phyloP scores from a whole-genome alignment of 2,329 filamentous ascomycete species.

The Grosmannia penicillata region DNA sequence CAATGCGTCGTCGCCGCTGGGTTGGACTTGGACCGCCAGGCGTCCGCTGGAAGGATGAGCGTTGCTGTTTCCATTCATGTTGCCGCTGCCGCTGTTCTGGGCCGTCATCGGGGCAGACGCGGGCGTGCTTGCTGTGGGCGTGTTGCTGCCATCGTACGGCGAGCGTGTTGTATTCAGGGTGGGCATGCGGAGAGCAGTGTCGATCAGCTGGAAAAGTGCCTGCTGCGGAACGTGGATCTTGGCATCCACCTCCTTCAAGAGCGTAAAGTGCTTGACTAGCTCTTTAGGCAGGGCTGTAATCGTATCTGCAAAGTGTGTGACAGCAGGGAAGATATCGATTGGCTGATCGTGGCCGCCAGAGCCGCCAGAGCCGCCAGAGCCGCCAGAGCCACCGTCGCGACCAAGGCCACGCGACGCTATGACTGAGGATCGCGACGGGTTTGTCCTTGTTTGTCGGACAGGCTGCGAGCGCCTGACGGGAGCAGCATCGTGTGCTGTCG shows the following conservation, averaged over 20 bases:
- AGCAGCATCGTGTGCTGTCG: constrained; percentile 24
- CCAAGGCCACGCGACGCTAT: constrained; percentile 20
- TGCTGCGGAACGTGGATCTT: constrained; percentile 87
- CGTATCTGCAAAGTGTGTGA: constrained; percentile 73
- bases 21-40: too few relatives aligned
- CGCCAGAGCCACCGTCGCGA: constrained; percentile 20
- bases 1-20: constrained; percentile 25
- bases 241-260: constrained; percentile 94
- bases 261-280: constrained; percentile 86
- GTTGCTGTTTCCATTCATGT: constrained; percentile 17
- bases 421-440: constrained; percentile 42
- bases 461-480: constrained; percentile 22
- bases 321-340: constrained; percentile 52
- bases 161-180: constrained; percentile 27
- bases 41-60: too few relatives aligned
- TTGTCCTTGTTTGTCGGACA: constrained; percentile 24
- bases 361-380: constrained; percentile 26
- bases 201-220: constrained; percentile 60
- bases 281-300: constrained; percentile 88
- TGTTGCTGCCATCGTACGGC: constrained; percentile 27
- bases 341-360: constrained; percentile 37
- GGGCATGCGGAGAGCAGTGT: constrained; percentile 41
- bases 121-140: constrained; percentile 16
- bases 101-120: constrained; percentile 32
- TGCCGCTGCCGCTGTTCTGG: constrained; percentile 30